Base-by-base conservation (phyloP, 1,139 yeast genomes). In the Suhomyces panamericanus region DNA sequence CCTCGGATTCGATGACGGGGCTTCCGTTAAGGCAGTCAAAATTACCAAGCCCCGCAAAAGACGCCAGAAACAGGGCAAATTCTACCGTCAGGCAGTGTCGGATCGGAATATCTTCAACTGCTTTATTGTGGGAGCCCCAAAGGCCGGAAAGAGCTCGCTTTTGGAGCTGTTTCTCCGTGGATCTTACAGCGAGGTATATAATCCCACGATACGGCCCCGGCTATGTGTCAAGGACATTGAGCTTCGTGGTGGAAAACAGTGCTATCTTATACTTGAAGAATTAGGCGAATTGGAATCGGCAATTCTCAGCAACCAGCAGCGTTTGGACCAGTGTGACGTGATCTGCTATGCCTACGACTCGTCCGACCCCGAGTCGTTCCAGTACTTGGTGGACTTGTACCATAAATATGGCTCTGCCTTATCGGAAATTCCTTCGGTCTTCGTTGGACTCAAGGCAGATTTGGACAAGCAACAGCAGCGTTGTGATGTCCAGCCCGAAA, bases 181-280 rank as follows among this genome's bases (percentile, higher is more conserved):
- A 20, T 76, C 83, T 3, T 86, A 83, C 56, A 78, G 87, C 43
- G 90, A 83, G 17, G 61, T 71, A 0, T 87, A 91, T 60, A 80
- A 88, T 4, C 96, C 97, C 0, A 88, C 97, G 0, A 83, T 88
- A 17, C 80, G 80, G 48, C 91, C 96, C 1, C 73, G 86, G 38
- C 75, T 87, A 1, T 95, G 89, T 11, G 96, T 90, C 1, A 93
- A 93, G 59, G 91, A 95, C 58, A 90, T 93, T n/a, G 99, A 93
- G 61, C 69, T 91, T 57, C 83, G 86, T 44, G 98, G 98, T 2
- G 98, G 98, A 1, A 91, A 89, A 59, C 99, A 93, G 62, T 90
- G 96, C 62, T 93, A 93, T 59, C 69, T 93, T 57, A 89, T 93
- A 43, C 64, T 93, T 37, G 96, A 91, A 62, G 99, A 93, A 57